Percentiles rank a stretch among this genome's conserved stretches.
Conservation (phyloP, 1,139 yeast species). For the Suhomyces guaymorum region DNA sequence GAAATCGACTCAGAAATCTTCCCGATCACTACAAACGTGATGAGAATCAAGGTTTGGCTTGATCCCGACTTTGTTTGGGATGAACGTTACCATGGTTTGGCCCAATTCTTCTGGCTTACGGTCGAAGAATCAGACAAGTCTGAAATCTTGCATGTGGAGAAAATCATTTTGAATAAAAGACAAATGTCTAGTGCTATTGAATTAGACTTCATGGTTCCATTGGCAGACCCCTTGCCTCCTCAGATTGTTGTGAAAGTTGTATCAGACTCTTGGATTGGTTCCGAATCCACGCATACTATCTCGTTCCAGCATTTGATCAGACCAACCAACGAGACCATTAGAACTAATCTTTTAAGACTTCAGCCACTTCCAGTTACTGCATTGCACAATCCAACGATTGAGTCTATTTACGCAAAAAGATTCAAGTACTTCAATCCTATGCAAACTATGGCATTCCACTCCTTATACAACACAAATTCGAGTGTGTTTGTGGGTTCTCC, state of each 20-base stretch:
- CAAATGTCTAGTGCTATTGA: constrained; percentile 63
- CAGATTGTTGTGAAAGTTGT: constrained; percentile 78
- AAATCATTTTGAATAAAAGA: constrained; percentile 63
- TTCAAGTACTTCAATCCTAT: constrained; percentile 94
- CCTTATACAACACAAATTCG: constrained; percentile 74
- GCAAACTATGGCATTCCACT: constrained; percentile 97
- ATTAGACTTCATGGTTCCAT: constrained; percentile 89
- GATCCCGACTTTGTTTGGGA: constrained; percentile 88
- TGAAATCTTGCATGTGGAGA: constrained; percentile 78
- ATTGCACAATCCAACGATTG: constrained; percentile 66
- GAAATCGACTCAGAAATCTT: constrained; percentile 78
- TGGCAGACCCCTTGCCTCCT: constrained; percentile 84
- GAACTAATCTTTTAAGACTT: constrained; percentile 74
- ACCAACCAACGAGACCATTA: constrained; percentile 83
- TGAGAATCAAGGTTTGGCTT: constrained; percentile 72
- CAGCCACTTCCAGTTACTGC: constrained; percentile 89
- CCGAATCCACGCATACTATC: constrained; percentile 73
- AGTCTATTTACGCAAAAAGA: constrained; percentile 60
- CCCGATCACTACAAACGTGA: constrained; percentile 85
- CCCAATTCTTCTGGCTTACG: constrained; percentile 88
- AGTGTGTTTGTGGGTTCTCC: constrained; percentile 96
- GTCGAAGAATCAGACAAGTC: constrained; percentile 83
- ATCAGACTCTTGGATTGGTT: constrained; percentile 89
- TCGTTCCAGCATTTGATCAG: constrained; percentile 89
- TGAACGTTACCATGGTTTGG: constrained; percentile 72